Evolutionary conservation across 23 red algal genomes (phyloP), one percentile per base, ranked within the genome.

Genomic region (Gracilaria caudata): DNA sequence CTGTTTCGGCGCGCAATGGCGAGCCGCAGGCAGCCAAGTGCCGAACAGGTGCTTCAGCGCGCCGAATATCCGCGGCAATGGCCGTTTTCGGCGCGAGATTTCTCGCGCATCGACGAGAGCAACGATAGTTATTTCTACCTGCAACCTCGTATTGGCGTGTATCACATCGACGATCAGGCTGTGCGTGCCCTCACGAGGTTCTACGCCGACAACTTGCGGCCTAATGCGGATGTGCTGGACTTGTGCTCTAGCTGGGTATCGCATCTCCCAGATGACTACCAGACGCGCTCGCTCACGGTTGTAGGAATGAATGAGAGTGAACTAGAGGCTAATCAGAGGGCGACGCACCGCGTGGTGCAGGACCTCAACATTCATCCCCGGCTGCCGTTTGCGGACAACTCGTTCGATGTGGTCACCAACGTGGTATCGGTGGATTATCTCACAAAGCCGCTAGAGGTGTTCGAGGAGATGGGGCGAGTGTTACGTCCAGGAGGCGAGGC

Each of bases 341-440:
- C 94, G 16, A 85, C 79, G 33, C 16, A 55, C 16, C 81, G 80
- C 37, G 87, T 94, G 32, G 86, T 77, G 53, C 77, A 74, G 78
- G 90, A 98, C 73, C 81, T 98, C 54, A 98, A 98, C 71, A 34
- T 37, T 53, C 29, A 94, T 32, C 95, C 95, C 38, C 25, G 37
- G 44, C 68, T 98, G 38, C 95, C 95, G 24, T 99, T 92, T 51
- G 64, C 9, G 9, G 91, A 95, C 74, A 78, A 87, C 36, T 82
- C 81, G 24, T 99, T 99, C 82, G 97, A 99, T 70, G 81, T 95
- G 25, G 72, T 99, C 30, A 94, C 91, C 38, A 86, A 87, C 73
- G 93, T 91, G 26, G 93, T 99, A 26, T 94, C 91, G 53, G 94
- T 99, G 51, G 97, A 99, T 88, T 99, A 99, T 78, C 87, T 99